Evolutionary conservation across 2,329 filamentous ascomycete genomes (phyloP).

Genomic region (Dothistroma pini): DNA sequence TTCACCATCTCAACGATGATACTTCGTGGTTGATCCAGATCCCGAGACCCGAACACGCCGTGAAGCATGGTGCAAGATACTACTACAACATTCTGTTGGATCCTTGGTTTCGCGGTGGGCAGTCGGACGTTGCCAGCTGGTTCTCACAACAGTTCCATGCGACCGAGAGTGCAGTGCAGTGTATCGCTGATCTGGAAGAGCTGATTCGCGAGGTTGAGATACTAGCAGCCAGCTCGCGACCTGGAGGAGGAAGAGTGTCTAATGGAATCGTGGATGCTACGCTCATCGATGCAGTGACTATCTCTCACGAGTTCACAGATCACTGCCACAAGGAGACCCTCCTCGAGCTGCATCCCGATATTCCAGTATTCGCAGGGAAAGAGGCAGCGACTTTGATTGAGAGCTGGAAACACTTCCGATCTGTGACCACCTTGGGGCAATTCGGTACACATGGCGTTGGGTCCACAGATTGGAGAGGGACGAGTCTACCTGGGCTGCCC

Average conservation of each 20-base stretch:
- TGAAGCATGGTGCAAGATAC: constrained; percentile 43
- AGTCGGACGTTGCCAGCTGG: constrained; percentile 61
- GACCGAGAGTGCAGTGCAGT: constrained; percentile 52
- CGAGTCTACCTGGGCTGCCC: constrained; percentile 49
- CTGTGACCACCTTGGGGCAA: constrained; percentile 49
- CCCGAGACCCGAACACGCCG: constrained; percentile 49
- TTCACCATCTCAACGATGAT: constrained; percentile 65
- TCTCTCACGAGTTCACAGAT: constrained; percentile 66
- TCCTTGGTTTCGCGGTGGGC: constrained; percentile 61
- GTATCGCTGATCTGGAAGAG: constrained; percentile 53
- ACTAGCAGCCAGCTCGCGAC: constrained; percentile 31
- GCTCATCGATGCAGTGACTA: constrained; percentile 56
- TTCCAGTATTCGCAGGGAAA: constrained; percentile 58
- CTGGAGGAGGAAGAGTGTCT: constrained; percentile 21
- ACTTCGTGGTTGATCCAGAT: constrained; percentile 65
- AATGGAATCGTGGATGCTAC: constrained; percentile 21
- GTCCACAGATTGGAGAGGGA: constrained; percentile 45
- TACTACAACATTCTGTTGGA: constrained; percentile 65
- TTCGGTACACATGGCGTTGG: constrained; percentile 36
- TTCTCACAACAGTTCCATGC: constrained; percentile 65
- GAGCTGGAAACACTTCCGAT: constrained; percentile 58
- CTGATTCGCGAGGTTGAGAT: constrained; percentile 51
- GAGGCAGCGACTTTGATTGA: constrained; percentile 56
- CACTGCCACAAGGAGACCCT: constrained; percentile 63
- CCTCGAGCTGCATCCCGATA: constrained; percentile 49